Conservation (phyloP, 225 moss, liverwort and hornwort genomes). For the Sphagnum contortum region DNA sequence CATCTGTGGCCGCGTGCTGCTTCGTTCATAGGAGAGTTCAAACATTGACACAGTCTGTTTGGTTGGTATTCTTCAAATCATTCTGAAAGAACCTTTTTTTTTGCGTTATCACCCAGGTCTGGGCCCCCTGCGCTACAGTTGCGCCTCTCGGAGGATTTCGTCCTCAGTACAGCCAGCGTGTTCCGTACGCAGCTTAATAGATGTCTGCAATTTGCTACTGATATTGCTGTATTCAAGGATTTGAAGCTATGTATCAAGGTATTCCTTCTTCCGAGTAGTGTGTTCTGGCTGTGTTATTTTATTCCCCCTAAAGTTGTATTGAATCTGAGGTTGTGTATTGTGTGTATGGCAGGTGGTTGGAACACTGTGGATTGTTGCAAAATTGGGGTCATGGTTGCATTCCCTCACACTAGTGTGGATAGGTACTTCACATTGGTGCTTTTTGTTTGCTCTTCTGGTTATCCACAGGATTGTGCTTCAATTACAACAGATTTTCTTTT, state of each 20-base stretch:
- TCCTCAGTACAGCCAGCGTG: conserved; percentile 30
- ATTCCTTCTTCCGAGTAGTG: neutral
- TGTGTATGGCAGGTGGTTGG: conserved; percentile 40
- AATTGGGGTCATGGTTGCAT: conserved; percentile 65
- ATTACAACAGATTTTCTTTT: too few species aligned
- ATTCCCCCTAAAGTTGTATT: too few species aligned
- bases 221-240: conserved; percentile 80
- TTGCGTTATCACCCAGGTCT: conserved; percentile 16
- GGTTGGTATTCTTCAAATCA: too few species aligned
- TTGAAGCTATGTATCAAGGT: conserved; percentile 79
- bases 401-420: conserved; percentile 59
- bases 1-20: too few species aligned
- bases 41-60: too few species aligned
- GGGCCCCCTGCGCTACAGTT: conserved; percentile 72
- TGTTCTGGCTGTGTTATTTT: too few species aligned
- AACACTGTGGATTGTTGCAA: conserved; percentile 48
- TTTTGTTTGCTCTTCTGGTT: too few species aligned
- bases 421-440: too few species aligned
- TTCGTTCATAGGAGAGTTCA: too few species aligned
- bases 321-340: too few species aligned
- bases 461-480: too few species aligned
- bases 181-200: conserved; percentile 59
- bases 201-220: conserved; percentile 33
- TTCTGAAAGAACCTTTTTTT: too few species aligned
- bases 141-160: conserved; percentile 63